Evolutionary conservation across 805 yeast species (phyloP), one percentile per base, ranked within the genome.

Genomic region (Maudiozyma bulderi): DNA sequence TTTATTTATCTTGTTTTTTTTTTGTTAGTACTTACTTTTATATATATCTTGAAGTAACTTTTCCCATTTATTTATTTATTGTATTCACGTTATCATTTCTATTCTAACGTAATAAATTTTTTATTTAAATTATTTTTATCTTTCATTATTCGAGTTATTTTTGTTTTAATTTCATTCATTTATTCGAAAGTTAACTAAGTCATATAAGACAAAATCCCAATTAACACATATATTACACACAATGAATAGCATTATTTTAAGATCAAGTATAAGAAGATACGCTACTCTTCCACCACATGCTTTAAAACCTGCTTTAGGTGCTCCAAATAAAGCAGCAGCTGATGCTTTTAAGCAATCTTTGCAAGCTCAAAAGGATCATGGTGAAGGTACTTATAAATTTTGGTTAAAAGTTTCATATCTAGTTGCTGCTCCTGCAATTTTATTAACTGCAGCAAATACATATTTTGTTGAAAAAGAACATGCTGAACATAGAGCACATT

Each of bases 361-460:
- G 54, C 77, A 79, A 58, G 86, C 83, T 57, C 77, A 86, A 64
- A 75, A 74, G 61, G 82, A 82, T 66, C 99, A 91, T 73, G 90
- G 96, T 50, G 74, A 69, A 54, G 76, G 78, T 56, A 83, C 96
- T 56, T 76, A 95, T 52, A 70, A 72, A 42, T 73, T 82, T 59
- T 91, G 99, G 99, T 81, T 79, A 71, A 90, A 86, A 69, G 77
- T 91, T 71, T 78, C 95, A 43, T 72, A 78, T 64, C 77, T 78
- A 51, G 81, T 88, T 51, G 95, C 95, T 50, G 68, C 84, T 45
- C 99, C 99, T 60, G 86, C 86, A 47, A 80, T 90, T 59, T 69
- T 77, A 51, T 75, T 80, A 61, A 76, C 91, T 57, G 86, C 93
- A 45, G 75, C 83, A 64, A 88, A 88, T 74, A 87, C 93, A 48